phyloP scores from a whole-genome alignment of 1,284 basidiomycete species.

The Apiotrichum siamense region DNA sequence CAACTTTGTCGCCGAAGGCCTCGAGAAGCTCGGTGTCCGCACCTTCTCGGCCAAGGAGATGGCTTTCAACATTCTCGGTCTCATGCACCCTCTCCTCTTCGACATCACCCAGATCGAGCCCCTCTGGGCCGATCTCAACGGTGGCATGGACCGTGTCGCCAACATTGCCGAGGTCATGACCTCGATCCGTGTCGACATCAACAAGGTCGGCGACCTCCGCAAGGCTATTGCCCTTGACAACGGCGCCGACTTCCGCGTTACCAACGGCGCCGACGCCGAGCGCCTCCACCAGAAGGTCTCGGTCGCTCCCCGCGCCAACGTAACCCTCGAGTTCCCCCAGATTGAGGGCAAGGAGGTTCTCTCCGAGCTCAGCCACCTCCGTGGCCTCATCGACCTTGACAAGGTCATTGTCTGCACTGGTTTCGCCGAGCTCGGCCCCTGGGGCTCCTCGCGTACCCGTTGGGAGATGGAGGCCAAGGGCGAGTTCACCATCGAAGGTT shows the following conservation, averaged over 20 bases:
- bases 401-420: conserved; percentile 94
- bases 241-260: conserved; percentile 85
- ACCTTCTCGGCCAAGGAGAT: conserved; percentile 99
- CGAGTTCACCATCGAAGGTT: conserved; percentile 90
- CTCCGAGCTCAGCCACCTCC: conserved; percentile 66
- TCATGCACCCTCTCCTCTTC: conserved; percentile 99
- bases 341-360: conserved; percentile 64
- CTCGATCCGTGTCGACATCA: conserved; percentile 70
- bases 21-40: conserved; percentile 88
- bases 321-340: conserved; percentile 87
- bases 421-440: conserved; percentile 96
- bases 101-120: conserved; percentile 99
- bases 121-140: conserved; percentile 95
- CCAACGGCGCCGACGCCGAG: conserved; percentile 88
- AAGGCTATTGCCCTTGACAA: conserved; percentile 91
- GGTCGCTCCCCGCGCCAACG: conserved; percentile 93
- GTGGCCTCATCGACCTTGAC: conserved; percentile 85
- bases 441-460: conserved; percentile 95
- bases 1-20: conserved; percentile 88
- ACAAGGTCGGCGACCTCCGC: conserved; percentile 81
- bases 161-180: conserved; percentile 87
- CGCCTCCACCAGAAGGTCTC: conserved; percentile 86
- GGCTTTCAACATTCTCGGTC: conserved; percentile 98
- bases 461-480: conserved; percentile 99
- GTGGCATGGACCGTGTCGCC: conserved; percentile 93